Evolutionary conservation across 129 eudicot genomes (phyloP), one percentile per base, ranked within the genome.

Genomic region (Silybum marianum): DNA sequence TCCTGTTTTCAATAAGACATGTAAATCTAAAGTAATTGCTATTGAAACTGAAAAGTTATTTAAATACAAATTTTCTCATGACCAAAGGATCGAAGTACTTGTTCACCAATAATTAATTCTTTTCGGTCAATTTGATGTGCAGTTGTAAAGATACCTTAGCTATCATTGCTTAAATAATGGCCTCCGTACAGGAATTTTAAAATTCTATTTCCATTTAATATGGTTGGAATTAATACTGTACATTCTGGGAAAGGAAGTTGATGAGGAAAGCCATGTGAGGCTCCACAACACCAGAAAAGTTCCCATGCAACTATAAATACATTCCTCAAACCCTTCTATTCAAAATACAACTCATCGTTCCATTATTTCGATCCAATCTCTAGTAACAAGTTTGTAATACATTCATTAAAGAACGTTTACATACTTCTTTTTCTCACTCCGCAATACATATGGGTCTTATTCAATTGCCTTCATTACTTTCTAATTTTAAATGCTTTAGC

Each of bases 401-500:
- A 65, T 65, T 65, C 69, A 21, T 63, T 9, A 30, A 65, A 65
- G 69, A 63, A 22, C 25, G 23, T 63, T 1, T 44, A 74, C 8
- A 32, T 32, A 32, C 36, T 32, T 32, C 0, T 3, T 32, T 32
- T 4, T 32, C 6, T 32, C 0, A 3, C 36, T 32, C 3, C 4
- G 5, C 36, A 1, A 32, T 32, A 32, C 36, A 74, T 46, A 80
- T 80, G 84, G 84, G 78, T 62, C 78, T 72, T 16, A 80, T 38
- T 60, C 73, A 34, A 14, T 71, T 79, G 51, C 83, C 77, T 46
- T 70, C 70, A 1, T 19, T 69, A 30, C 69, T 30, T 79, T 79
- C 70, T 19, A 51, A 16, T 19, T 28, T 48, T 16, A 72, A 80
- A 58, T 80, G 78, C 73, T 72, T 80, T 54, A n/a, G 78, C 8